A percentile compares a stretch with the other conserved stretches of the same genome.
Conservation (phyloP, 2,329 filamentous ascomycete species). For the Ophiostoma australiae region DNA sequence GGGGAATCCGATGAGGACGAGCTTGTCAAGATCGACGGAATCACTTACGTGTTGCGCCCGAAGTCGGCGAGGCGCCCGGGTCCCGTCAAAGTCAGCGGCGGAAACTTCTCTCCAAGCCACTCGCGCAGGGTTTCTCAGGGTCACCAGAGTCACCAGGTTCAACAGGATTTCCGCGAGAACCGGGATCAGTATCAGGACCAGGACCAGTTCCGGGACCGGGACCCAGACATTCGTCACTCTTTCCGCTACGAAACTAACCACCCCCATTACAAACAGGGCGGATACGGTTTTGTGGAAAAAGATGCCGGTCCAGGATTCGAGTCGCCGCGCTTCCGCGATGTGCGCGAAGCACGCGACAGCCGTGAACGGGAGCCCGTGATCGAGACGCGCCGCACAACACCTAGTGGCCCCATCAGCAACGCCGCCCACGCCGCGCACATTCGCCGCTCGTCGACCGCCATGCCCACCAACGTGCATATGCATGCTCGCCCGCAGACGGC, state of each 20-base stretch:
- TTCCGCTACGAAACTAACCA: constrained; percentile 56
- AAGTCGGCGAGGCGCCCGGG: constrained; percentile 40
- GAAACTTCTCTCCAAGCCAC: constrained; percentile 16
- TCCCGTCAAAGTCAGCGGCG: constrained; percentile 28
- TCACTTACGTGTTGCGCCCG: constrained; percentile 50
- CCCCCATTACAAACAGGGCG: constrained; percentile 48
- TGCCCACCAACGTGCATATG: constrained; percentile 26
- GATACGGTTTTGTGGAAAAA: constrained; percentile 35
- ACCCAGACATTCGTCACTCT: not conserved
- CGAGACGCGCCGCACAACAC: constrained; percentile 36
- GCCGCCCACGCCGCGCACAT: constrained; percentile 31
- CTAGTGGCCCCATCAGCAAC: constrained; percentile 25
- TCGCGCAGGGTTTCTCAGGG: constrained; percentile 11
- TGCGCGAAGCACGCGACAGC: constrained; percentile 23
- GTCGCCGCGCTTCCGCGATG: constrained; percentile 40
- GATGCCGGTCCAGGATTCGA: constrained; percentile 39
- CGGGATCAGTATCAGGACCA: not conserved
- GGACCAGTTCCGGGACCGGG: not conserved
- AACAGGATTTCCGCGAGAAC: constrained; percentile 8
- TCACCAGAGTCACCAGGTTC: constrained; percentile 2
- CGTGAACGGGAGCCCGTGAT: constrained; percentile 19
- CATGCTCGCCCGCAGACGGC: constrained; percentile 52
- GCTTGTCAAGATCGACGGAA: constrained; percentile 49
- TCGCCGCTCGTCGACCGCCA: constrained; percentile 27
- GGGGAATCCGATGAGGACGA: constrained; percentile 63